Percentiles rank a stretch among this genome's conserved stretches.
Evolutionary conservation across 345 rosid species (phyloP).

Genomic region (Euphorbia pulcherrima): DNA sequence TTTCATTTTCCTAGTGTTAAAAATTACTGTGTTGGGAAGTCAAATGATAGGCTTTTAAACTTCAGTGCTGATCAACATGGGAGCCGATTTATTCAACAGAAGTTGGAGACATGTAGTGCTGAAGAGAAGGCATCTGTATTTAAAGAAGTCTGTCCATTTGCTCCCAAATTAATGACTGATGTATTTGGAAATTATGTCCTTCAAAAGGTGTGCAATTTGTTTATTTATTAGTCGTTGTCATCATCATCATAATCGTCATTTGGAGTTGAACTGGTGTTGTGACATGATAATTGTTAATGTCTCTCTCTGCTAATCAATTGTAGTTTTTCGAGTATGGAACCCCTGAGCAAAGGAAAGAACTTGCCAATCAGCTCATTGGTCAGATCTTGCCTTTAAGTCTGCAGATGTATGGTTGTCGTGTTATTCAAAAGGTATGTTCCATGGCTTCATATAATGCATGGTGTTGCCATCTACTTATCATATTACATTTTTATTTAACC

Average conservation of each 20-base stretch:
- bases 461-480: not conserved
- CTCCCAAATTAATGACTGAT: slow-evolving; percentile 85
- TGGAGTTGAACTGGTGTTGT: not conserved
- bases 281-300: slow-evolving; percentile 9
- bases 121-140: slow-evolving; percentile 84
- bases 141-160: slow-evolving; percentile 80
- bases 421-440: slow-evolving; percentile 78
- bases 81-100: slow-evolving; percentile 97
- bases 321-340: slow-evolving; percentile 94
- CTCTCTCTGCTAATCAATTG: slow-evolving; percentile 14
- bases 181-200: slow-evolving; percentile 98
- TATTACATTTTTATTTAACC: too few relatives aligned
- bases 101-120: slow-evolving; percentile 69
- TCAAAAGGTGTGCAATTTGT: slow-evolving; percentile 54
- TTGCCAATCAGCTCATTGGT: slow-evolving; percentile 76
- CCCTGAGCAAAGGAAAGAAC: slow-evolving; percentile 75
- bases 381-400: slow-evolving; percentile 83
- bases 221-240: not conserved
- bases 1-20: slow-evolving; percentile 18
- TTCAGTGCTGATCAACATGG: slow-evolving; percentile 97
- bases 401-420: slow-evolving; percentile 99
- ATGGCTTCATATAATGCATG: not conserved
- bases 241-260: too few relatives aligned
- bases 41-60: slow-evolving; percentile 21
- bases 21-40: slow-evolving; percentile 7